Conservation (phyloP, 2,329 filamentous ascomycete genomes). For the Colletotrichum agaves region DNA sequence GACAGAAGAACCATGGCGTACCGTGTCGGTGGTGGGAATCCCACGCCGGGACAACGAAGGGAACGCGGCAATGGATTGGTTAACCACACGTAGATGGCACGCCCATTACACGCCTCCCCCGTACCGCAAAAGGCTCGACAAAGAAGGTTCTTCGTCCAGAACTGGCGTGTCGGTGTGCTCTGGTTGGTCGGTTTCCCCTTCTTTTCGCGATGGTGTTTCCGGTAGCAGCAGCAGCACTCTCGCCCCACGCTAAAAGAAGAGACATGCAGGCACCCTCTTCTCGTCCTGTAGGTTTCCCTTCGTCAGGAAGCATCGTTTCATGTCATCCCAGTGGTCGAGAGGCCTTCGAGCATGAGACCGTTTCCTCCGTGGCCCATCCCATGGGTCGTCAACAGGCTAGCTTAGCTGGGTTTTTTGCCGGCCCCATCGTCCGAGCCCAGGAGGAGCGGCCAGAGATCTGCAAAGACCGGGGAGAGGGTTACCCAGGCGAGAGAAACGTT, state of each 20-base stretch:
- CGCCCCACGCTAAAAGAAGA: neutral
- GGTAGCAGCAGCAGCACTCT: too few relatives aligned
- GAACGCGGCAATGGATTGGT: conserved; percentile 10
- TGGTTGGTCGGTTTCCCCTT: conserved; percentile 16
- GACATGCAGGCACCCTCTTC: conserved; percentile 1
- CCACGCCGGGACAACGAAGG: neutral
- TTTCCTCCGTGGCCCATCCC: conserved; percentile 14
- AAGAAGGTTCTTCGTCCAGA: conserved; percentile 13
- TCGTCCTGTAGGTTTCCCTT: neutral
- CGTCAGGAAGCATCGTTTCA: conserved; percentile 28
- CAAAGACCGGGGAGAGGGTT: conserved; percentile 3
- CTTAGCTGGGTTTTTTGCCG: neutral
- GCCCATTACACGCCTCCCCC: neutral
- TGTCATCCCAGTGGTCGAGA: conserved; percentile 23
- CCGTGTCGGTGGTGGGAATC: neutral
- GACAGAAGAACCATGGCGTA: conserved; percentile 1
- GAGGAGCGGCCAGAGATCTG: conserved; percentile 7
- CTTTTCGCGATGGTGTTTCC: neutral
- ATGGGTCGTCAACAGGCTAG: neutral
- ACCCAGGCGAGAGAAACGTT: neutral
- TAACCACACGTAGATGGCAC: conserved; percentile 7
- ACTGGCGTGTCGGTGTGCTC: conserved; percentile 17
- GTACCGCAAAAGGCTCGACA: neutral
- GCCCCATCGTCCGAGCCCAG: conserved; percentile 21
- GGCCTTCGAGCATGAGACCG: conserved; percentile 27